A percentile compares a stretch with the other conserved stretches of the same genome.
Conservation (phyloP, 495 filamentous ascomycete genomes). For the Podospora pseudoanserina region DNA sequence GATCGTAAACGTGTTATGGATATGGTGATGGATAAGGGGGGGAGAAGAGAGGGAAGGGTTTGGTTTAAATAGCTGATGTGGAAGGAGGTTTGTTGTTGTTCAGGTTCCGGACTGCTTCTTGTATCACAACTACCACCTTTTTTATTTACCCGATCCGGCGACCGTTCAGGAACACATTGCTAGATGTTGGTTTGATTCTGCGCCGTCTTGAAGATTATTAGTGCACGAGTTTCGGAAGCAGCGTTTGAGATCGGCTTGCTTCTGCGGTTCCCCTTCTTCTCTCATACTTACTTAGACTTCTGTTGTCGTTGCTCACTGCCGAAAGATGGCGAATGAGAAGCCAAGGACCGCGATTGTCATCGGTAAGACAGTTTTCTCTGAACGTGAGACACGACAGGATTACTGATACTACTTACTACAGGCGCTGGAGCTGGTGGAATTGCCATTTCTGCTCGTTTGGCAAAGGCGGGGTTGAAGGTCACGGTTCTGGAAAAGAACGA, state of each 20-base stretch:
- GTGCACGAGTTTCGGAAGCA: background rate
- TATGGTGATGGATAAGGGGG: background rate
- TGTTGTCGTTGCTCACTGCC: background rate
- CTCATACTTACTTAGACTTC: background rate
- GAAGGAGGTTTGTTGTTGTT: background rate
- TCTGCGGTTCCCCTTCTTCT: background rate
- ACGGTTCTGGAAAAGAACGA: slow-evolving; percentile 67
- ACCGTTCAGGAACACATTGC: background rate
- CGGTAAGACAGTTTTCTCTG: slow-evolving; percentile 12
- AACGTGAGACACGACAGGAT: background rate
- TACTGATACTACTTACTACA: slow-evolving; percentile 14
- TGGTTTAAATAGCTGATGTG: background rate
- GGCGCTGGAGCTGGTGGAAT: slow-evolving; percentile 68
- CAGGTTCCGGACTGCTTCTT: background rate
- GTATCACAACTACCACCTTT: background rate
- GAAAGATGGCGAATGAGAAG: slow-evolving; percentile 6
- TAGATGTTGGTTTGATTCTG: background rate
- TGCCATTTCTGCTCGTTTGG: slow-evolving; percentile 61
- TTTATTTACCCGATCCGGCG: background rate
- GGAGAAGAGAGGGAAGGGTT: background rate
- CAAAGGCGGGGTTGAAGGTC: slow-evolving; percentile 61
- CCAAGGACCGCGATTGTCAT: slow-evolving; percentile 15
- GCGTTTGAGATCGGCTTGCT: background rate
- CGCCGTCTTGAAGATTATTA: background rate
- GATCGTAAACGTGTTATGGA: background rate